Evolutionary conservation across 2,329 filamentous ascomycete genomes (phyloP), one percentile per base, ranked within the genome.

Genomic region (Exophiala sp.): DNA sequence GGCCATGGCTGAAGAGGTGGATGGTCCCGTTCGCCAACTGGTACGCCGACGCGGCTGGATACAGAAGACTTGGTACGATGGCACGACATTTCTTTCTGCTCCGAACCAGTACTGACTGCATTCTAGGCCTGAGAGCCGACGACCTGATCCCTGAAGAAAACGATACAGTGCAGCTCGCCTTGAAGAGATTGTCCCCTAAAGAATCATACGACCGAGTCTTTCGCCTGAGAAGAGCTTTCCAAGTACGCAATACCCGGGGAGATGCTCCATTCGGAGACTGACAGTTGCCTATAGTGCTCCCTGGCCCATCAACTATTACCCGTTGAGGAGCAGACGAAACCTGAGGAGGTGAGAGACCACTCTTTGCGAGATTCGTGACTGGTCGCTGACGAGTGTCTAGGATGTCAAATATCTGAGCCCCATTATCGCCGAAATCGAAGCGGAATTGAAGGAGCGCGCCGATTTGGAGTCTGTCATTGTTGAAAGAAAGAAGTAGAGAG

Each of bases 131-230:
- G 68, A 97, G 93, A 73, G 83, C 84, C 78, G 93, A 98, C 73
- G 93, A 98, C 70, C 75, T 98, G 69, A 86, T 96, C 69, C 82
- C 86, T 68, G 93, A 98, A 74, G 93, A 98, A 76, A 85, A 80
- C 77, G 86, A 93, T 64, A 74, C 78, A 51, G 88, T 95, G 65
- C 85, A 93, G 72, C 80, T 84, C 63, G 93, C 93, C 58, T 80
- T 98, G 66, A 86, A 87, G 80, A 88, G 93, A 69, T 86, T 98
- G 57, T 81, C 86, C 51, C 80, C 88, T 65, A 88, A 94, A 78
- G 88, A 93, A 69, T 80, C 84, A 65, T 97, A 97, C 76, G 93
- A 98, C 77, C 91, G 93, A 70, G 82, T 97, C 70, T 98, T 89
- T 84, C 90, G 93, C 67, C 82, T 98, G 72, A 88, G 93, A 75